Conservation (phyloP, 257 asterid species). For the Lithospermum erythrorhizon region DNA sequence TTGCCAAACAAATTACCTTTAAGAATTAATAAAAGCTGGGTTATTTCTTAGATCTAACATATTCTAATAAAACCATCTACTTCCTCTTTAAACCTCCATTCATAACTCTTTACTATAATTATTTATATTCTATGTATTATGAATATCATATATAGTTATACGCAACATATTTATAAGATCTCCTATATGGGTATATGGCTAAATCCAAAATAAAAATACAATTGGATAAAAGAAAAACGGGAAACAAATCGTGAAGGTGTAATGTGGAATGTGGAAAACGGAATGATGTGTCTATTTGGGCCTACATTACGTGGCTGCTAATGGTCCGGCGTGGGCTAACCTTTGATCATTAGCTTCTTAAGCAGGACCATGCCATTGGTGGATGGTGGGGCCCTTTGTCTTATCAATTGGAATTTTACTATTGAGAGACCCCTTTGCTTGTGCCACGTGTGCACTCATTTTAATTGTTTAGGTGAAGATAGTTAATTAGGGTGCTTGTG, state of each 20-base stretch:
- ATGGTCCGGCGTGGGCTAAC: slow-evolving; percentile 32
- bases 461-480: no score
- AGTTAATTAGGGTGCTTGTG: slow-evolving; percentile 10
- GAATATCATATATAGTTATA: no score
- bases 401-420: neutral
- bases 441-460: slow-evolving; percentile 15
- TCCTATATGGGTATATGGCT: no score
- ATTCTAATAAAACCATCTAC: no score
- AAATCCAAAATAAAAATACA: neutral
- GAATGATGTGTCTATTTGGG: slow-evolving; percentile 21
- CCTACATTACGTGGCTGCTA: slow-evolving; percentile 24
- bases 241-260: slow-evolving; percentile 5
- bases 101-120: no score
- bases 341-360: slow-evolving; percentile 25
- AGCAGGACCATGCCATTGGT: slow-evolving; percentile 18
- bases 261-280: slow-evolving; percentile 22
- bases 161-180: no score
- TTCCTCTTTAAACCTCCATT: no score
- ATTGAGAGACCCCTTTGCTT: neutral
- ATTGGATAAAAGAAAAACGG: slow-evolving; percentile 6
- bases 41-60: no score
- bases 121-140: no score
- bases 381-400: slow-evolving; percentile 10
- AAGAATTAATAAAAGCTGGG: no score
- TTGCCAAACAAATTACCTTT: no score